Base-by-base conservation (phyloP, 148 eudicot genomes). In the Salicornia ramosissima region DNA sequence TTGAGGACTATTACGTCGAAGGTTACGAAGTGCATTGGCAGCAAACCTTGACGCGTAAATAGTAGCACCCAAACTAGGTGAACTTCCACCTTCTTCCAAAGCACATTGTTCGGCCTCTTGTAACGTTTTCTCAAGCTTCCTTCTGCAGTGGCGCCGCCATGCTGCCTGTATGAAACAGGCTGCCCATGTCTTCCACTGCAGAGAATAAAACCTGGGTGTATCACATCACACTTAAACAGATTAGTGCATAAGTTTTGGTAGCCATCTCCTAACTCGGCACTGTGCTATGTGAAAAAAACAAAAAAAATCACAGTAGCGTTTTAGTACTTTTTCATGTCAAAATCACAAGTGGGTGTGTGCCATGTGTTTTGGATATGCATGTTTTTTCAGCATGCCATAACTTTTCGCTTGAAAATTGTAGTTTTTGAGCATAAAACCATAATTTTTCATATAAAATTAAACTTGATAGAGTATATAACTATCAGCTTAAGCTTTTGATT, bases 131-230 rank as follows among this genome's bases (percentile, higher is more conserved):
- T 82, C 85, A 13, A 79, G 65, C 80, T 82, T 84, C 71, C 76
- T 82, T 73, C 80, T 84, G 43, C 74, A 77, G 67, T 83, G 71
- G 16, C 84, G 74, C 22, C 84, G 83, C 93, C 93, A 88, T 28
- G 90, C 88, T 71, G 78, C 86, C 77, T 86, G 93, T 77, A 88
- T 88, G 65, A 84, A 84, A 69, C 88, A 80, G 28, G 87, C 88
- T 56, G 79, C 93, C 90, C 90, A 88, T 67, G 86, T 79, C 81
- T 80, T 86, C 93, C 93, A 88, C 39, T 86, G 93, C 54, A 74
- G 85, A 22, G 93, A 88, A 65, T 80, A 78, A 67, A 71, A 77
- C 86, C 93, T 88, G 81, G 36, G 75, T 50, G 66, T 43, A 66
- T 63, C 47, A 46, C 49, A 66, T 63, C 47, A 46, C 15, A 39